Base-by-base conservation (phyloP, 352 stramenopile species). In the Sclerospora graminicola region DNA sequence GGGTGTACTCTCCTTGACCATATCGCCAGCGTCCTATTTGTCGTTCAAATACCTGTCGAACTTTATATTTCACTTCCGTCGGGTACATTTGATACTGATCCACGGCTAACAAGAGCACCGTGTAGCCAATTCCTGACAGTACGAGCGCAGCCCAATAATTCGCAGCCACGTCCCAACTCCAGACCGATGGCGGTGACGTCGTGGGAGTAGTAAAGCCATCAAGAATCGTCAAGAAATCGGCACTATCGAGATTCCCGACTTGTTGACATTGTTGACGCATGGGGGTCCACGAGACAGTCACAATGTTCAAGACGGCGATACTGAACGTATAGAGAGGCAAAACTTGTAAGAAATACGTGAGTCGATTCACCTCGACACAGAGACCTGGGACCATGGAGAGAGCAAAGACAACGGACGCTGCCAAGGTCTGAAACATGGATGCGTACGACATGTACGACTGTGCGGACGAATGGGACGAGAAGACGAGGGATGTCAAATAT, bases 361-460 rank as follows among this genome's bases (percentile, higher is more conserved):
- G 37, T 7, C 55, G 65, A 26, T 69, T 49, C 8, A 57, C 63
- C 26, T 83, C 63, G 13, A 28, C 39, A 38, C 80, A 91, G 19
- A 82, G 16, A 4, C 55, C 63, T 9, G 76, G 74, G 2, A 75
- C 27, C 34, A 69, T 70, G 1, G 66, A 73, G 11, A 91, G 34
- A 0, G 41, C 39, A 26, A 78, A 81, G 14, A 76, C 40, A 14
- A 82, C 47, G 0, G 54, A 67, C 1, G 54, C 54, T 8, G 56
- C 75, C 39, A 91, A 45, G 10, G 88, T 64, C 51, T 91, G 79
- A 36, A 89, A 91, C 6, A 76, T 28, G 20, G 67, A 71, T 5
- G 68, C 41, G 55, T 82, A 89, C 42, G 74, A 81, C 60, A 89
- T 75, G 50, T 82, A 72, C 23, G 79, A 85, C 45, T 89, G 79